These are phyloP conservation scores for Cornus suecica DNA, from an alignment of 148 eudicot genomes.

Conservation along the genomic window DNA sequence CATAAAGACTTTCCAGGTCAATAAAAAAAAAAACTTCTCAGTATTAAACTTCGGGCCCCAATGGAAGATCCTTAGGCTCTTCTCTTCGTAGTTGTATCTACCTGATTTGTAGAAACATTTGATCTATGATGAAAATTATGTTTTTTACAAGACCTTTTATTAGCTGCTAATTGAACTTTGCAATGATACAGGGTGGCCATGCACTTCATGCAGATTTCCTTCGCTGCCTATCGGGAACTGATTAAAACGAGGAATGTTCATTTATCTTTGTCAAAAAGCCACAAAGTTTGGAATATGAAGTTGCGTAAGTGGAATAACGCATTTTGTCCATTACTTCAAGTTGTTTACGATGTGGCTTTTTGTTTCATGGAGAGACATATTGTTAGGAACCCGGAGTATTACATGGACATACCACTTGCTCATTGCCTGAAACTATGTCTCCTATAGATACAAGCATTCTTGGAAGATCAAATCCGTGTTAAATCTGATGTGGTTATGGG, in stretches of 20 bases:
- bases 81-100: neutral
- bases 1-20: too few species aligned
- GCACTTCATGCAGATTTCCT: slow-evolving; percentile 73
- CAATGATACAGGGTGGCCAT: slow-evolving; percentile 70
- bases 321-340: neutral
- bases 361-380: neutral
- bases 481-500: too few species aligned
- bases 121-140: neutral
- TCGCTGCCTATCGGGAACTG: slow-evolving; percentile 34
- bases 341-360: neutral
- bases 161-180: neutral
- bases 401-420: too few species aligned
- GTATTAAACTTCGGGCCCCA: neutral
- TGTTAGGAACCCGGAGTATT: too few species aligned
- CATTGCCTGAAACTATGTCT: too few species aligned
- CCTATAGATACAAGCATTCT: too few species aligned
- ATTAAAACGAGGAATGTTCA: slow-evolving; percentile 9
- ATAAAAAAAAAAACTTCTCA: too few species aligned
- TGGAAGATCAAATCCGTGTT: too few species aligned
- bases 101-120: neutral
- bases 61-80: neutral
- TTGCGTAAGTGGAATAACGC: neutral
- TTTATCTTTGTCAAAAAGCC: neutral
- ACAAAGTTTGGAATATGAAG: neutral
- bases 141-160: neutral